Percentiles rank a stretch among this genome's conserved stretches.
These are phyloP conservation scores for Yamadazyma songkhlaensis DNA, from an alignment of 1,139 yeast species.

Conservation along the genomic window DNA sequence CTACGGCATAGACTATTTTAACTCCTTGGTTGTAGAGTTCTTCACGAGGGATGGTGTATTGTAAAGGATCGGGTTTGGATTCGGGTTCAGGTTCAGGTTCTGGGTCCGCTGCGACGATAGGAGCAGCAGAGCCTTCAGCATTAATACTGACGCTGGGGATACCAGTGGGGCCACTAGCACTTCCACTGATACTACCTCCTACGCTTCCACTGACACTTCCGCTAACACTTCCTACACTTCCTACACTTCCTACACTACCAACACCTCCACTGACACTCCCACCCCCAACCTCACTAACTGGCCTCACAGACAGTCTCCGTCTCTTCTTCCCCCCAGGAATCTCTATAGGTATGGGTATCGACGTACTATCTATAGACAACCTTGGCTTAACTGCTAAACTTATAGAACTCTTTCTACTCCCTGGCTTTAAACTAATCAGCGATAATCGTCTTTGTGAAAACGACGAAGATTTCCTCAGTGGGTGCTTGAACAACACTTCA, in stretches of 20 bases:
- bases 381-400: conserved; percentile 14
- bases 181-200: too few species aligned
- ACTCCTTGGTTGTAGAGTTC: conserved; percentile 11
- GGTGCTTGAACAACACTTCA: conserved; percentile 11
- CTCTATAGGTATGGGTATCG: conserved; percentile 34
- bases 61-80: background rate
- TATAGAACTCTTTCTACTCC: conserved; percentile 24
- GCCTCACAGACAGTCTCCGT: conserved; percentile 24
- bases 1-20: conserved; percentile 29
- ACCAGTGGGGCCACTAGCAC: background rate
- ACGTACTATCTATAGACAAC: conserved; percentile 12
- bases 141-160: background rate
- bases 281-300: background rate
- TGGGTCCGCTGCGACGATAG: background rate
- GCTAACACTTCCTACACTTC: too few species aligned
- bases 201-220: too few species aligned
- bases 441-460: conserved; percentile 36
- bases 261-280: background rate
- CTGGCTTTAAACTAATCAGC: conserved; percentile 33
- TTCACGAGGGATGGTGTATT: conserved; percentile 6
- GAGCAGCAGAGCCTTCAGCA: background rate
- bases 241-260: background rate
- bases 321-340: conserved; percentile 34
- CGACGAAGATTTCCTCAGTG: conserved; percentile 21
- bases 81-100: background rate